These are phyloP conservation scores for Lactarius psammicola DNA, from an alignment of 768 basidiomycete species.

Conservation along the genomic window DNA sequence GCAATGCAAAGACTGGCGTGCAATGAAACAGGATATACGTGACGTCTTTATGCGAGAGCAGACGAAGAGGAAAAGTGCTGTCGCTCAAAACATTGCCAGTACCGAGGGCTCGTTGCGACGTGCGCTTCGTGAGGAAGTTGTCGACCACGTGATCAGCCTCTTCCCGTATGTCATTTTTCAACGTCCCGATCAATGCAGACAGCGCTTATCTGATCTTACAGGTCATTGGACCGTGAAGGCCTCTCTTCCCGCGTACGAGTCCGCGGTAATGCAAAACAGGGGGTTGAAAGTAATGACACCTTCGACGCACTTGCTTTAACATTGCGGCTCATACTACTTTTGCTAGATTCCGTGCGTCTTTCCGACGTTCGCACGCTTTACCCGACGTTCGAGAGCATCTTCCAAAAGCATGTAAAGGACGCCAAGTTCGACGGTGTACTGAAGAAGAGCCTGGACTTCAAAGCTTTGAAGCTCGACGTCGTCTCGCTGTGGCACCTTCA, in stretches of 20 bases:
- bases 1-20: not conserved
- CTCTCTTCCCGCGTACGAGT: not conserved
- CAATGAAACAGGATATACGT: not conserved
- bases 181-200: not conserved
- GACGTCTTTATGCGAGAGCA: not conserved
- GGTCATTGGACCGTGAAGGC: slow-evolving; percentile 5
- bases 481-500: not conserved
- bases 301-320: not conserved
- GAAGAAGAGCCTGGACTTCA: not conserved
- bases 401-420: not conserved
- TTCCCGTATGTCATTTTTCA: slow-evolving; percentile 1
- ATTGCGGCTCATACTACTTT: not conserved
- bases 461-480: not conserved
- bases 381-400: not conserved
- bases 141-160: not conserved
- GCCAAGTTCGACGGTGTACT: not conserved
- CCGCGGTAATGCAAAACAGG: not conserved
- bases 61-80: not conserved
- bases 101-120: not conserved
- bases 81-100: not conserved
- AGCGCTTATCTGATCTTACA: not conserved
- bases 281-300: not conserved
- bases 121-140: not conserved
- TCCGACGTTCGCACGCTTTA: not conserved
- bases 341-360: not conserved